Base-by-base conservation (phyloP, 2,329 filamentous ascomycete species). In the Fusarium sp. region DNA sequence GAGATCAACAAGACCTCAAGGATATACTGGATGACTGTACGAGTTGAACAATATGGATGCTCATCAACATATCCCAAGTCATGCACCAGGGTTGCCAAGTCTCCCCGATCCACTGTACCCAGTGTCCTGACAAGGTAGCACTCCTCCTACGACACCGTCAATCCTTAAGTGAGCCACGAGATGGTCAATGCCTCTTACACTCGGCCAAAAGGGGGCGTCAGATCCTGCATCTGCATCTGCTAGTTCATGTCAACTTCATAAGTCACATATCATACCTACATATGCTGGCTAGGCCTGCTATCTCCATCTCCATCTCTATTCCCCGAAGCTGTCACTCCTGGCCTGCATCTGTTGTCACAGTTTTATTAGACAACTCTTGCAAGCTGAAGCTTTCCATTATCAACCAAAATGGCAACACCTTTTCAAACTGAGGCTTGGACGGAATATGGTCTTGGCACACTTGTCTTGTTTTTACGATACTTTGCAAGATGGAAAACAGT, bases 361-460 rank as follows among this genome's bases (percentile, higher is more conserved):
- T 12, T 15, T 16, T 21, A 42, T 12, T 21, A 56, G 58, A 18
- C 58, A 35, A 35, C 32, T 58, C 40, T 54, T 58, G 30, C n/a
- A 50, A 35, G 37, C 23, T 37, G 23, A 25, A 30, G n/a, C n/a
- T 21, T 16, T 35, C 15, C 3, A 21, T n/a, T 32, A n/a, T 23
- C 28, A 16, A 58, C 42, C 5, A 42, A 33, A 25, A 80, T 78
- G 75, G 78, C 79, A n/a, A 84, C 82, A 9, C 83, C 84, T 6
- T 85, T 85, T 62, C 81, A 84, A 64, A 79, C 75, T 5, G 84
- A 86, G 70, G 83, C 83, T 13, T 86, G 84, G 84, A 77, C 78
- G 21, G 85, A 86, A 61, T 86, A 85, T 53, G 81, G 78, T 3
- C 74, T 86, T 33, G 84, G 84, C 4, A 69, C 81, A 5, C 2